Conservation (phyloP, 352 stramenopile species). For the Globisporangium abappressorium region DNA sequence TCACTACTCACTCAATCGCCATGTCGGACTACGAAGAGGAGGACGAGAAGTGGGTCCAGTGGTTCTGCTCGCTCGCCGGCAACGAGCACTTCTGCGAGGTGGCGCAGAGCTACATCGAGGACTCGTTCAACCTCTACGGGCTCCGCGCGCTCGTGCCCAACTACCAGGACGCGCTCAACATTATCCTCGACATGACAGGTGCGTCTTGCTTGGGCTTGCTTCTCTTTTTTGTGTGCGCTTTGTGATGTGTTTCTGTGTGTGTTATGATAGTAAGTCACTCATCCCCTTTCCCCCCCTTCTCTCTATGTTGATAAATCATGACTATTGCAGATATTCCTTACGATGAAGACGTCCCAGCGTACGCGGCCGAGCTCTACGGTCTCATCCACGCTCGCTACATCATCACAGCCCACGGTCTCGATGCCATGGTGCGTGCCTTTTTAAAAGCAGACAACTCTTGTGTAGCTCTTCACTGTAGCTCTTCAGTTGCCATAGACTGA, state of each 20-base stretch:
- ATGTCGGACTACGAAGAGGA: constrained; percentile 91
- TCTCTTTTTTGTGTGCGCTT: background rate
- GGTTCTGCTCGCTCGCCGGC: constrained; percentile 90
- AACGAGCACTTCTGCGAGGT: constrained; percentile 93
- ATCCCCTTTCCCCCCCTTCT: background rate
- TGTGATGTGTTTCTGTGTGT: background rate
- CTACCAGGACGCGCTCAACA: constrained; percentile 90
- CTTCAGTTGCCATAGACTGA: background rate
- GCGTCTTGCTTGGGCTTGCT: constrained; percentile 3
- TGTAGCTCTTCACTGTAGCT: background rate
- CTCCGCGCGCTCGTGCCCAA: constrained; percentile 87
- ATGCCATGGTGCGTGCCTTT: constrained; percentile 67
- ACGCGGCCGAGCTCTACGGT: constrained; percentile 87
- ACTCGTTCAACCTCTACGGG: constrained; percentile 93
- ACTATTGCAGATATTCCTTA: constrained; percentile 74
- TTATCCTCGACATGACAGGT: constrained; percentile 90
- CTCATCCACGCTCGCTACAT: constrained; percentile 90
- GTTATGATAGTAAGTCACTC: background rate
- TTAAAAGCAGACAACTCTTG: background rate
- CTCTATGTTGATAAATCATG: background rate
- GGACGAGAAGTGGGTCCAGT: constrained; percentile 92
- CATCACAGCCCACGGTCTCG: constrained; percentile 83
- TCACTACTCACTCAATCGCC: constrained; percentile 1
- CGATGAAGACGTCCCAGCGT: constrained; percentile 83
- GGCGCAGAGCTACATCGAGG: constrained; percentile 91